Evolutionary conservation across 345 rosid species (phyloP).

Genomic region (Eutrema heterophyllum): DNA sequence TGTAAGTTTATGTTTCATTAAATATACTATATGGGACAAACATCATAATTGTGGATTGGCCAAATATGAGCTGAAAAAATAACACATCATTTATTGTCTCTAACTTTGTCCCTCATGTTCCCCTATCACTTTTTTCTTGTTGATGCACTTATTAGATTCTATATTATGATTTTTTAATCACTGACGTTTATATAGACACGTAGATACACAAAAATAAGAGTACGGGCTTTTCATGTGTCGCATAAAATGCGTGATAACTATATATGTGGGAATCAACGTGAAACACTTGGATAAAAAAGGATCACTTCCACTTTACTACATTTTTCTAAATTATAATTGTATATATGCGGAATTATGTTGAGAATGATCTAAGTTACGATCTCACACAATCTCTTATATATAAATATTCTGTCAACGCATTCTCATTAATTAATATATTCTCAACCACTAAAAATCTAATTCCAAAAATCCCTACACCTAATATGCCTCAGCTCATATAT

Average conservation of each 20-base stretch:
- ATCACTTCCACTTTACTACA: constrained; percentile 25
- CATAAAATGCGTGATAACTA: constrained; percentile 25
- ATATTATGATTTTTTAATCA: not conserved
- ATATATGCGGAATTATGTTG: constrained; percentile 19
- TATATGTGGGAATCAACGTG: constrained; percentile 27
- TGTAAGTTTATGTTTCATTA: constrained; percentile 9
- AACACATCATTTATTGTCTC: constrained; percentile 27
- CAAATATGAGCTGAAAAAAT: constrained; percentile 19
- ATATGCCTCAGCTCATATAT: not conserved
- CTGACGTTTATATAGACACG: constrained; percentile 17
- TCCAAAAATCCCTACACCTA: not conserved
- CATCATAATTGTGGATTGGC: constrained; percentile 32
- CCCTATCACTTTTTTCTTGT: constrained; percentile 22
- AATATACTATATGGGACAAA: not conserved
- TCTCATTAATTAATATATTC: constrained; percentile 11
- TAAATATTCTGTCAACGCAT: constrained; percentile 34
- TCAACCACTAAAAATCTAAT: constrained; percentile 7
- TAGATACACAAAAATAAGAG: constrained; percentile 9
- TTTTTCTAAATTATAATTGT: constrained; percentile 9
- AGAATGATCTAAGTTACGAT: constrained; percentile 22
- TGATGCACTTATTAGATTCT: constrained; percentile 20
- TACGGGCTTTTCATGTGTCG: constrained; percentile 28
- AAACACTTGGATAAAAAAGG: constrained; percentile 28
- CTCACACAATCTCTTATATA: constrained; percentile 17
- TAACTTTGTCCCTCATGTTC: constrained; percentile 32